phyloP scores from a whole-genome alignment of 179 eudicot species.

The Beta macrorhiza region DNA sequence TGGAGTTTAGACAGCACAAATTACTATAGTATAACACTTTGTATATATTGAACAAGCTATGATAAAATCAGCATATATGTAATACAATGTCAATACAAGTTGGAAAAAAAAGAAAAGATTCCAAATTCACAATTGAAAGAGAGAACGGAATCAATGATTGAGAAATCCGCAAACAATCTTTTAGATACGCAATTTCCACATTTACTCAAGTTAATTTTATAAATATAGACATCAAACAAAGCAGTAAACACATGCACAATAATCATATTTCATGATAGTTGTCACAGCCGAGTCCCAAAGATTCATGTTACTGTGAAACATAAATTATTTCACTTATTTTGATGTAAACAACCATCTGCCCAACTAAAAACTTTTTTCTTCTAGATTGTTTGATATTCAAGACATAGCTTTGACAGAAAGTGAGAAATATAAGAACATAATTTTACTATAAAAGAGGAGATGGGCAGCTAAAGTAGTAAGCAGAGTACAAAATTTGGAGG shows the following conservation, averaged over 20 bases:
- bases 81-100: neutral
- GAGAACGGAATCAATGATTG: neutral
- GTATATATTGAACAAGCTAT: neutral
- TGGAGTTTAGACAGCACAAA: neutral
- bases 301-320: neutral
- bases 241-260: too few species aligned
- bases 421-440: too few species aligned
- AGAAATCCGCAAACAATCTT: neutral
- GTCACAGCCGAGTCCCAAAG: neutral
- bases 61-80: neutral
- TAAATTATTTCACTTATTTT: neutral
- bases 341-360: neutral
- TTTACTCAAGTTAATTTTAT: too few species aligned
- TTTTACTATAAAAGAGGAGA: neutral
- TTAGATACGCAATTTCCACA: too few species aligned
- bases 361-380: neutral
- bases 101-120: neutral
- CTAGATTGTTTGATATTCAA: neutral
- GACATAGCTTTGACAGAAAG: neutral
- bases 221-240: too few species aligned
- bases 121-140: neutral
- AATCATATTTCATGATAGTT: too few species aligned
- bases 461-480: neutral
- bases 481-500: too few species aligned
- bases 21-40: neutral